Base-by-base conservation (phyloP, 768 basidiomycete genomes). In the Crepidotus variabilis region DNA sequence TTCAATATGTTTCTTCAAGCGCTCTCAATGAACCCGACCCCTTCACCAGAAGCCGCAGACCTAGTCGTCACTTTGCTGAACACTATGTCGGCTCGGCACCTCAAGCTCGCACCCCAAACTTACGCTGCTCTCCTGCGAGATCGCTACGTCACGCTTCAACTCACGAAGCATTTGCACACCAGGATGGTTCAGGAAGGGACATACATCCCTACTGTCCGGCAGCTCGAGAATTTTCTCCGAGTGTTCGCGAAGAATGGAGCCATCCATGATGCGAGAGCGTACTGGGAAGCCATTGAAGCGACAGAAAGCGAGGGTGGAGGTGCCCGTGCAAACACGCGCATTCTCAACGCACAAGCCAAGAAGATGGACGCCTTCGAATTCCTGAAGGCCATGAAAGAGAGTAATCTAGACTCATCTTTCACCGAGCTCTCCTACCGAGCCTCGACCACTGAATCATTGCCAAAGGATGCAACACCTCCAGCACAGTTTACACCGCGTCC, bases 1-100 rank as follows among this genome's bases (percentile, higher is more conserved):
- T 84, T 79, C 71, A 86, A 86, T 60, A 72, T 78, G 51, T 68
- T 86, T 49, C 75, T 86, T 18, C 75, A 76, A 50, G 78, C 82
- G 4, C 67, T 86, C 22, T 73, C 84, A 0, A 61, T 63, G 52
- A 69, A 73, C 49, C 75, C 77, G 13, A 70, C 72, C 2, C 66
- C 71, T 14, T 77, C 80, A 1, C 64, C 67, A 0, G 71, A 77
- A 6, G 72, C 67, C 1, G 72, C 80, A 1, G 67, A 72, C 11
- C 68, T 72, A 18, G 75, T 76, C 0, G 61, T 83, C 0, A 58
- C 69, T 1, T 28, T 86, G 3, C 64, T 86, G 39, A 64, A 65
- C 20, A 68, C 75, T 9, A 84, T 86, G 82, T 72, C 79, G 21
- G 65, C 68, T 1, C 75, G 78, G 18, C 68, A 74, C 50, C 63